A percentile compares a stretch with the other conserved stretches of the same genome.
These are phyloP conservation scores for Teratosphaeria zuluensis DNA, from an alignment of 2,329 filamentous ascomycete genomes.

Conservation along the genomic window DNA sequence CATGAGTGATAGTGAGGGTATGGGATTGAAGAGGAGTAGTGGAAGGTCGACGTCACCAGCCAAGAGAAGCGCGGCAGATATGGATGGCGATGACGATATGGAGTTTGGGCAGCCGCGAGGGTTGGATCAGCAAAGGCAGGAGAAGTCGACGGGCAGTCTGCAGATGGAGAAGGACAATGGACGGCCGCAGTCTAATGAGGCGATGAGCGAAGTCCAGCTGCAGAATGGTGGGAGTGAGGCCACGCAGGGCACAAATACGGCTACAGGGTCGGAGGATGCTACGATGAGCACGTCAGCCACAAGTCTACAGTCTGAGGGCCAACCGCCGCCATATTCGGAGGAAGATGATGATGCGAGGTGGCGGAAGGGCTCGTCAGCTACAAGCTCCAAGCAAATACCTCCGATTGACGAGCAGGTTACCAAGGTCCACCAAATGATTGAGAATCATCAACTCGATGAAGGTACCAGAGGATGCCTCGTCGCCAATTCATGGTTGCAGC, in stretches of 20 bases:
- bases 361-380: constrained; percentile 5
- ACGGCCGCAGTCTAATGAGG: constrained; percentile 9
- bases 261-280: constrained; percentile 5
- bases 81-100: constrained; percentile 34
- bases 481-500: constrained; percentile 67
- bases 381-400: constrained; percentile 13
- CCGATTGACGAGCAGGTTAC: constrained; percentile 58
- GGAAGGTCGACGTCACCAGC: constrained; percentile 42
- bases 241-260: constrained; percentile 5
- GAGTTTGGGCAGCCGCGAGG: constrained; percentile 8
- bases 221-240: constrained; percentile 10
- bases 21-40: constrained; percentile 4
- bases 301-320: constrained; percentile 11
- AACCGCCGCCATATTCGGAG: constrained; percentile 15
- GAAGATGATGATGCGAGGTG: constrained; percentile 12
- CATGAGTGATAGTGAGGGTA: constrained; percentile 10
- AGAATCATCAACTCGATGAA: constrained; percentile 48
- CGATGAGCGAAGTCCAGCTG: constrained; percentile 5
- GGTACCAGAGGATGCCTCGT: constrained; percentile 70
- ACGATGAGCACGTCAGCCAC: constrained; percentile 14
- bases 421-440: constrained; percentile 55
- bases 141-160: constrained; percentile 9
- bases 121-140: constrained; percentile 4
- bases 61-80: constrained; percentile 46
- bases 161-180: constrained; percentile 3